Percentiles rank a stretch among this genome's conserved stretches.
Conservation (phyloP, 2,329 filamentous ascomycete species). For the Phaeosphaeria sp. region DNA sequence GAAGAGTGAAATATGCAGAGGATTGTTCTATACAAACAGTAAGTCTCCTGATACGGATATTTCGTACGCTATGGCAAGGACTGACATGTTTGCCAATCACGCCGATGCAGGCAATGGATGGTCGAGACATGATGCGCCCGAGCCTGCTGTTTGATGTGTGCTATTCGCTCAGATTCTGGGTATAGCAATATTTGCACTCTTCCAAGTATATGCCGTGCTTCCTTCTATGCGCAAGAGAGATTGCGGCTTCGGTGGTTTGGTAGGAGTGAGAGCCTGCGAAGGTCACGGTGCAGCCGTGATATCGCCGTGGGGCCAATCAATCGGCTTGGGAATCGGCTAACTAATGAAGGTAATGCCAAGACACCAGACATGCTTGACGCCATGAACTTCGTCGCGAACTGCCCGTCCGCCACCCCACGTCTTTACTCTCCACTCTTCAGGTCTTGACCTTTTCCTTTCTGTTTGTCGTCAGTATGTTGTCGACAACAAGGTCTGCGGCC, state of each 20-base stretch:
- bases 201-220: neutral
- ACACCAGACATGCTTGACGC: conserved; percentile 39
- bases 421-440: conserved; percentile 46
- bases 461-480: conserved; percentile 55
- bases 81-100: conserved; percentile 90
- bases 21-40: conserved; percentile 76
- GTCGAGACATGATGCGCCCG: conserved; percentile 16
- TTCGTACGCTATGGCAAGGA: conserved; percentile 10
- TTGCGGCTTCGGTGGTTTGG: neutral
- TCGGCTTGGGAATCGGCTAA: conserved; percentile 30
- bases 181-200: neutral
- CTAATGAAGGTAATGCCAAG: conserved; percentile 36
- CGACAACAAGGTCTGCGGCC: conserved; percentile 58
- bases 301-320: conserved; percentile 38
- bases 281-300: conserved; percentile 27
- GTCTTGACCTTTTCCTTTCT: conserved; percentile 40
- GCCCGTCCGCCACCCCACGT: conserved; percentile 41
- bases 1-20: conserved; percentile 90
- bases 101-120: conserved; percentile 90
- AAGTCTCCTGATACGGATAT: conserved; percentile 9
- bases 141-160: conserved; percentile 54
- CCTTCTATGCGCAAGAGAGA: neutral
- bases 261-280: conserved; percentile 8
- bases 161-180: neutral
- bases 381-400: conserved; percentile 32